Evolutionary conservation across 2,329 filamentous ascomycete genomes (phyloP), one percentile per base, ranked within the genome.

Genomic region (Clonostachys solani): DNA sequence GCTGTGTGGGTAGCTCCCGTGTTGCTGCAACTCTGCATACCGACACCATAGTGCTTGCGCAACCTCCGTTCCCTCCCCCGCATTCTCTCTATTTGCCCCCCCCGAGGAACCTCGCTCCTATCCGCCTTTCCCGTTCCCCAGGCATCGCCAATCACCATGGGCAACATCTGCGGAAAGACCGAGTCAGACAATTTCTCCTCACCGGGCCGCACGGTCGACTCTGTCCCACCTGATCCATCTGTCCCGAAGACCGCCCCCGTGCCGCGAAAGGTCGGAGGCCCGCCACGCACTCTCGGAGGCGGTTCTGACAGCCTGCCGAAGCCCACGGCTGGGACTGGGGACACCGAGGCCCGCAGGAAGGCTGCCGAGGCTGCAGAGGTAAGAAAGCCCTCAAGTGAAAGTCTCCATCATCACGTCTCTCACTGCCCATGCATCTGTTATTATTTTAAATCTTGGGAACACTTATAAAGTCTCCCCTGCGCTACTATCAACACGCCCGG

Each of bases 281-380:
- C 73, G 49, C 79, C 74, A 9, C 76, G 87, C 51, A 86, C 84
- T 4, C 67, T 94, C 40, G 88, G 87, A 17, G 77, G 77, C 40
- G 60, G 62, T n/a, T 33, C 33, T 10, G 16, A 38, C 36, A 16
- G 33, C 23, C 33, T 29, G 15, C 6, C 23, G 23, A 29, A 29
- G 23, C 23, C 23, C 23, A 29, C 23, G 23, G 23, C 23, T 29
- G 23, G 8, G 23, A 9, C 23, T 10, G 23, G 8, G 23, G 23
- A 29, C 9, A 72, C 73, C 17, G 84, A 92, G 61, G 85, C 89
- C 34, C 77, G 85, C 49, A 76, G 74, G 47, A 87, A 83, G 50
- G 92, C 92, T 5, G 90, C 89, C 1, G 80, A 82, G 54, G 92
- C 91, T 45, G 92, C 92, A 50, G 88, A 95, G 84, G 91, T 95